These are phyloP conservation scores for Juglanconis sp. DNA, from an alignment of 2,329 filamentous ascomycete genomes.

Conservation along the genomic window DNA sequence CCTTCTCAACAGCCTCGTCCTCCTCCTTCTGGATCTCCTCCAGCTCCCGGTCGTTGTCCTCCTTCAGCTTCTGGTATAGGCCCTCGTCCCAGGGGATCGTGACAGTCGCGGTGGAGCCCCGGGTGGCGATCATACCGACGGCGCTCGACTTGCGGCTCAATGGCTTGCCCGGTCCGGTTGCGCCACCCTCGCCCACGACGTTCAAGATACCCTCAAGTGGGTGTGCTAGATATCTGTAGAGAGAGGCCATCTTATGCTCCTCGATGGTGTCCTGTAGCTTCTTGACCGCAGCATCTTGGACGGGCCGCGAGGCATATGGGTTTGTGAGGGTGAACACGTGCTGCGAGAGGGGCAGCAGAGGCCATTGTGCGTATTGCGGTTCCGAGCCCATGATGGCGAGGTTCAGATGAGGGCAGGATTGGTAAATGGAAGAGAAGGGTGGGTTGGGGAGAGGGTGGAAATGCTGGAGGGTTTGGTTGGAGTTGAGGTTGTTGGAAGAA, in stretches of 20 bases:
- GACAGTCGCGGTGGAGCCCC: conserved; percentile 60
- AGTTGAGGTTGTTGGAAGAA: conserved; percentile 1
- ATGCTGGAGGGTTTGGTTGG: not conserved
- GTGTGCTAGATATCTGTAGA: conserved; percentile 82
- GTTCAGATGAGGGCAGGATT: not conserved
- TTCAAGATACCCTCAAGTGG: conserved; percentile 81
- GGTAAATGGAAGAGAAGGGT: not conserved
- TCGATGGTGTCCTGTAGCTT: conserved; percentile 77
- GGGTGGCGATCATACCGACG: conserved; percentile 72
- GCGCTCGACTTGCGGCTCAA: conserved; percentile 66
- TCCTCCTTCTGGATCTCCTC: conserved; percentile 78
- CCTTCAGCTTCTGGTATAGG: conserved; percentile 73
- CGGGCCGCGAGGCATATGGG: conserved; percentile 62
- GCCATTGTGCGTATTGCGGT: conserved; percentile 82
- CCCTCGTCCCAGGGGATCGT: conserved; percentile 87
- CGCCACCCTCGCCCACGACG: conserved; percentile 61
- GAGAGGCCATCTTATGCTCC: conserved; percentile 81
- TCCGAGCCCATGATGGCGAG: conserved; percentile 67
- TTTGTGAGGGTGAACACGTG: conserved; percentile 86
- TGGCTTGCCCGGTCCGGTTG: conserved; percentile 52
- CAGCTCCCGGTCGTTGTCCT: conserved; percentile 75
- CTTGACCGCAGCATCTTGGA: conserved; percentile 70
- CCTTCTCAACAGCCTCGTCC: conserved; percentile 92
- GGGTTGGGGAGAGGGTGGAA: not conserved
- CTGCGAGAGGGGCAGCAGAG: conserved; percentile 76